Evolutionary conservation across 768 basidiomycete species (phyloP).

Genomic region (Podaxis mareebaensis): DNA sequence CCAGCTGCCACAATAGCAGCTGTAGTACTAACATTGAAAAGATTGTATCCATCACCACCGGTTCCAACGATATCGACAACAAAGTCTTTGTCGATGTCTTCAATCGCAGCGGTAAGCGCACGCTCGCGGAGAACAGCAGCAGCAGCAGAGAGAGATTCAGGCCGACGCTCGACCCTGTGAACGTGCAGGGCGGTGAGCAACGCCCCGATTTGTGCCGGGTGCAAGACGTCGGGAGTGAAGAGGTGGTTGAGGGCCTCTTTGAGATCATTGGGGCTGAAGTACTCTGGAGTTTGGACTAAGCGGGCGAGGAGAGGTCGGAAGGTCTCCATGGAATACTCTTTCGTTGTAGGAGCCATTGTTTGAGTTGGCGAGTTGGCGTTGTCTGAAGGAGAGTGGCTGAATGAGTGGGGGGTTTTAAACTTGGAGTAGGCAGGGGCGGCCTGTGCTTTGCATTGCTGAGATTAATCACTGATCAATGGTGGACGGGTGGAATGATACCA

Average conservation of each 20-base stretch:
- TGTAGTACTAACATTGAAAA: conserved; percentile 96
- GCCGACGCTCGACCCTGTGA: conserved; percentile 71
- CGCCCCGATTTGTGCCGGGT: conserved; percentile 80
- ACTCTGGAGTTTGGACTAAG: conserved; percentile 78
- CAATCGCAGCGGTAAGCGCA: conserved; percentile 61
- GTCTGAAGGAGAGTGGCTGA: not conserved
- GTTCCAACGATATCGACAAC: conserved; percentile 90
- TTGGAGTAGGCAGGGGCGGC: not conserved
- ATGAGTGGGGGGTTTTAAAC: not conserved
- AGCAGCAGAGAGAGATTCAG: conserved; percentile 78
- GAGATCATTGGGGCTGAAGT: conserved; percentile 79
- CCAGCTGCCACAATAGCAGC: conserved; percentile 94
- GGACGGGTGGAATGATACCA: not conserved
- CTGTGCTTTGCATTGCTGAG: not conserved
- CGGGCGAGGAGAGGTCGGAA: conserved; percentile 81
- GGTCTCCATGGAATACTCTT: conserved; percentile 36
- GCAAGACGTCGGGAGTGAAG: conserved; percentile 62
- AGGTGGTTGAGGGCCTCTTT: conserved; percentile 72
- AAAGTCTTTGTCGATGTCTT: conserved; percentile 65
- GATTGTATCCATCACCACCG: conserved; percentile 93
- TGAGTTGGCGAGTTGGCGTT: not conserved
- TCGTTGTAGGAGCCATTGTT: not conserved
- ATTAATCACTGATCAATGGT: not conserved
- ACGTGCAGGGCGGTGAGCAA: conserved; percentile 88
- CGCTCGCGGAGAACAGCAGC: conserved; percentile 73